These are phyloP conservation scores for Vitis hybrid DNA, from an alignment of 177 flowering plant species.

Conservation along the genomic window DNA sequence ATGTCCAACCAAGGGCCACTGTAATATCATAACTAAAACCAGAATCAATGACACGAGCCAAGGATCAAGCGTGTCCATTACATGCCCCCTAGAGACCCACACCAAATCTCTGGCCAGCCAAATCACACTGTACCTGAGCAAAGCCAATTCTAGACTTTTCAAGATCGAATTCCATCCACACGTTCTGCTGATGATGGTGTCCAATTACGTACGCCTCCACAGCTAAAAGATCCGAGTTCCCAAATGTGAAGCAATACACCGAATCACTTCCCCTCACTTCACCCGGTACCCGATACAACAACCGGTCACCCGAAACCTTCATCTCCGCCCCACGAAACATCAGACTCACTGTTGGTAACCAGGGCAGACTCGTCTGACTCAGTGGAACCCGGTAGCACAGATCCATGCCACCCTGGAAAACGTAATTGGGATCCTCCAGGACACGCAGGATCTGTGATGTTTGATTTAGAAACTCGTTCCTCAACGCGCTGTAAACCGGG, in stretches of 20 bases:
- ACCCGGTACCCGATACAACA: slow-evolving; percentile 61
- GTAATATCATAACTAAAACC: not conserved
- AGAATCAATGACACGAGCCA: too few species aligned
- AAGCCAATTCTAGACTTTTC: slow-evolving; percentile 61
- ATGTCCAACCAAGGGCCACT: not conserved
- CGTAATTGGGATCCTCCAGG: slow-evolving; percentile 30
- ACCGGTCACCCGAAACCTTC: slow-evolving; percentile 46
- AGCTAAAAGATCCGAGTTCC: slow-evolving; percentile 51
- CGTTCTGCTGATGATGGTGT: slow-evolving; percentile 79
- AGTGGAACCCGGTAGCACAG: slow-evolving; percentile 30
- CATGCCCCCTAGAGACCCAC: slow-evolving; percentile 12
- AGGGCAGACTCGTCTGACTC: slow-evolving; percentile 23
- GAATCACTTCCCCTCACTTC: slow-evolving; percentile 38
- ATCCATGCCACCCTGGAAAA: slow-evolving; percentile 38
- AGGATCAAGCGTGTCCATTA: not conserved
- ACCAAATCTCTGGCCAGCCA: slow-evolving; percentile 52
- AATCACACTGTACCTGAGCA: slow-evolving; percentile 55
- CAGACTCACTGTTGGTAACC: slow-evolving; percentile 52
- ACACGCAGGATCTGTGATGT: slow-evolving; percentile 13
- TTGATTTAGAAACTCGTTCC: slow-evolving; percentile 24
- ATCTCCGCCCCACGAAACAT: slow-evolving; percentile 71
- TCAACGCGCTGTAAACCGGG: slow-evolving; percentile 32
- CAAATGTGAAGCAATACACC: slow-evolving; percentile 60
- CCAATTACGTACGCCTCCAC: slow-evolving; percentile 70
- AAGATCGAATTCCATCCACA: slow-evolving; percentile 85